Evolutionary conservation across 345 rosid genomes (phyloP).

Genomic region (Geranium rotundifolium): DNA sequence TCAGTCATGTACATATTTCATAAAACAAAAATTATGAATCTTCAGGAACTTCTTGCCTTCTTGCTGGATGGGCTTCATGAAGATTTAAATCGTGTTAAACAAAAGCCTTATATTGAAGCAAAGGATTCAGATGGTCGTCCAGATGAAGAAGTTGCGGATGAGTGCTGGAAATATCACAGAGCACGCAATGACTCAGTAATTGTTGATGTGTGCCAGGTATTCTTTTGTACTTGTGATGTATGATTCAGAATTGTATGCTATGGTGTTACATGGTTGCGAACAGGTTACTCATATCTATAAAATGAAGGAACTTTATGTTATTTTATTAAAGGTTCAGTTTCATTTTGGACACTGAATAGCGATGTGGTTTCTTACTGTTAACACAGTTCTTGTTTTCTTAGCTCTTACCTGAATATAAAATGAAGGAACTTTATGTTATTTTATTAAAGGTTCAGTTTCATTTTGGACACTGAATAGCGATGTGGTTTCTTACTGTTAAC

Average conservation of each 20-base stretch:
- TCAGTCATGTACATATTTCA: neutral
- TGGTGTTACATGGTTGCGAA: neutral
- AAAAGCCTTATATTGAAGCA: slow-evolving; percentile 77
- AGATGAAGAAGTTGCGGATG: slow-evolving; percentile 82
- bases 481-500: too few species aligned
- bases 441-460: too few species aligned
- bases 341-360: too few species aligned
- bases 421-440: neutral
- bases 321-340: too few species aligned
- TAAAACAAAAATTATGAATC: neutral
- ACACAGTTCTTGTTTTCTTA: neutral
- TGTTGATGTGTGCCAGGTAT: slow-evolving; percentile 83
- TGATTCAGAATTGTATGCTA: neutral
- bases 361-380: too few species aligned
- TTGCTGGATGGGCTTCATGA: slow-evolving; percentile 90
- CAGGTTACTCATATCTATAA: neutral
- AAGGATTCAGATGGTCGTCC: slow-evolving; percentile 70
- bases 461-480: too few species aligned
- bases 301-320: neutral
- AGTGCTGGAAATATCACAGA: slow-evolving; percentile 82
- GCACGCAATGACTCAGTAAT: slow-evolving; percentile 94
- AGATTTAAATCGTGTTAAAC: slow-evolving; percentile 85
- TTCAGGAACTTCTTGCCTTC: slow-evolving; percentile 83
- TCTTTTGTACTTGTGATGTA: slow-evolving; percentile 1
- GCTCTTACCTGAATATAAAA: neutral